Conservation (phyloP, 495 filamentous ascomycete species). For the Hypoxylon rickii region DNA sequence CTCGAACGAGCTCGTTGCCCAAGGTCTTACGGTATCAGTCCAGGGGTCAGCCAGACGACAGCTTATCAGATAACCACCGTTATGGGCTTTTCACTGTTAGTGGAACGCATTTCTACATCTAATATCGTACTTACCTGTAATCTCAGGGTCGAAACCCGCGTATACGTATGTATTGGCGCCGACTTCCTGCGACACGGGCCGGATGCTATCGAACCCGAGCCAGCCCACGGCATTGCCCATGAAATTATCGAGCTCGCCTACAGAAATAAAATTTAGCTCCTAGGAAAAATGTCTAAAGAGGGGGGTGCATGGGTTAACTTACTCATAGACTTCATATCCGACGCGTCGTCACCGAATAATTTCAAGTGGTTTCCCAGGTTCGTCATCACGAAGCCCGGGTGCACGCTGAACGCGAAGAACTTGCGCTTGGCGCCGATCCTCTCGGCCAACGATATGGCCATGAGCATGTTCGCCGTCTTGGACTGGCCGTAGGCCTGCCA, state of each 20-base stretch:
- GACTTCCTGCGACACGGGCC: slow-evolving; percentile 31
- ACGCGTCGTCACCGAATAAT: slow-evolving; percentile 25
- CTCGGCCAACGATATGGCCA: slow-evolving; percentile 46
- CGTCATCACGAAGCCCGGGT: slow-evolving; percentile 48
- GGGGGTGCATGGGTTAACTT: slow-evolving; percentile 25
- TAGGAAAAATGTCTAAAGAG: not conserved
- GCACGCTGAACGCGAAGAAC: slow-evolving; percentile 43
- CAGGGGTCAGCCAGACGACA: slow-evolving; percentile 43
- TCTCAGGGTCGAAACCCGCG: slow-evolving; percentile 50
- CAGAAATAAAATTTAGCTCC: too few relatives aligned
- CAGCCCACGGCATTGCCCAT: slow-evolving; percentile 10
- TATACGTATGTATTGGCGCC: slow-evolving; percentile 52
- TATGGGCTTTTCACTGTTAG: slow-evolving; percentile 32
- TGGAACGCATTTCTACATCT: not conserved
- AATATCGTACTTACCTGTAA: slow-evolving; percentile 37
- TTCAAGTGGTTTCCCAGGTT: slow-evolving; percentile 38
- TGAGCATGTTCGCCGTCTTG: slow-evolving; percentile 54
- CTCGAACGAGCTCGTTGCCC: slow-evolving; percentile 44
- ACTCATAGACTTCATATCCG: slow-evolving; percentile 12
- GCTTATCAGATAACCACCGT: slow-evolving; percentile 47
- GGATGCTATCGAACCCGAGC: not conserved
- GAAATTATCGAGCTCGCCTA: slow-evolving; percentile 4
- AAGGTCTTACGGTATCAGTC: slow-evolving; percentile 39
- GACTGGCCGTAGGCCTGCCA: slow-evolving; percentile 12
- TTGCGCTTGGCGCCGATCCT: slow-evolving; percentile 33